These are phyloP conservation scores for Pseudoscleropodium purum DNA, from an alignment of 225 moss, liverwort and hornwort species.

Conservation along the genomic window DNA sequence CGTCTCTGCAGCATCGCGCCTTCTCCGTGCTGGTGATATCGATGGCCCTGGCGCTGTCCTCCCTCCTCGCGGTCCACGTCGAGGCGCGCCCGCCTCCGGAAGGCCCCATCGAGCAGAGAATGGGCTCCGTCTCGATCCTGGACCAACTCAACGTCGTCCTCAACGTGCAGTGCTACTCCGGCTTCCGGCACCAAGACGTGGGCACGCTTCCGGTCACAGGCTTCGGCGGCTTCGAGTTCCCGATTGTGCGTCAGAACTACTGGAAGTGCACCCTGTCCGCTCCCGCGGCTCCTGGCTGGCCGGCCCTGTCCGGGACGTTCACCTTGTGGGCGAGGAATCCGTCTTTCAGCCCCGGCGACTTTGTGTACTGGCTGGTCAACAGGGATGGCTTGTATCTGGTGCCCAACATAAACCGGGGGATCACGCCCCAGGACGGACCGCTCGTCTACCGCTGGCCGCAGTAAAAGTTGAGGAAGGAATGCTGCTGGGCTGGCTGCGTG, in stretches of 20 bases:
- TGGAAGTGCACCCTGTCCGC: neutral
- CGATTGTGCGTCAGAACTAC: neutral
- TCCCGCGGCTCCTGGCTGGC: neutral
- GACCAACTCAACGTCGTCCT: neutral
- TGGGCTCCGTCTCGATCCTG: neutral
- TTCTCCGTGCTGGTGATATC: neutral
- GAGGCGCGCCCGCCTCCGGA: neutral
- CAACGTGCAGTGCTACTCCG: neutral
- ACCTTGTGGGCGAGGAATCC: neutral
- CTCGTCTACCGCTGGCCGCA: neutral
- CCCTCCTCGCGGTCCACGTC: neutral
- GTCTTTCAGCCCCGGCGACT: neutral
- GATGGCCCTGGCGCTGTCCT: neutral
- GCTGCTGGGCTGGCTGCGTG: neutral
- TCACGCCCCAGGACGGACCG: neutral
- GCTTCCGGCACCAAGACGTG: neutral
- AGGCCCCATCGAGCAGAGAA: neutral
- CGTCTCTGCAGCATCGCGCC: neutral
- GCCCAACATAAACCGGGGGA: neutral
- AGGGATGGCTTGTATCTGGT: neutral
- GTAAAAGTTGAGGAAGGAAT: too few relatives aligned
- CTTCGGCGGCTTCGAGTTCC: neutral
- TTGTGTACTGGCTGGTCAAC: neutral
- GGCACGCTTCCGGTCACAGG: neutral
- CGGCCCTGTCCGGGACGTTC: neutral